Base-by-base conservation (phyloP, 176 grass and related monocot species). In the Alloteropsis semialata region DNA sequence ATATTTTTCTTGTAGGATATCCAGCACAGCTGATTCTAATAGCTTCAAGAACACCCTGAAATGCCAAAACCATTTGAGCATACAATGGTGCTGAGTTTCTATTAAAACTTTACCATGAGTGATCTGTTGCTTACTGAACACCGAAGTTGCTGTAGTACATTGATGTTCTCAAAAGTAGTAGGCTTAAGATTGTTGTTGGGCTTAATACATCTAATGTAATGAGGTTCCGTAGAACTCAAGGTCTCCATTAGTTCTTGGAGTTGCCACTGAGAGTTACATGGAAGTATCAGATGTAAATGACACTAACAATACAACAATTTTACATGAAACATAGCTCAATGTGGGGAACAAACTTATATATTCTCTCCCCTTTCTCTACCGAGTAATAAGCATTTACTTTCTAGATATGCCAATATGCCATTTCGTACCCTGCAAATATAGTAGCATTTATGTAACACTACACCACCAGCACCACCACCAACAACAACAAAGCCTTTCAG, bases 1-100 rank as follows among this genome's bases (percentile, higher is more conserved):
- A 97, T 49, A 91, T 86, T 78, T 93, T 97, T 81, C 92, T 84
- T 81, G 95, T 97, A 75, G 95, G 95, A 88, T 94, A 97, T 88
- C 95, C 95, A 87, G 88, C 92, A 91, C 95, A 97, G 56, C 95
- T 97, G 73, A 97, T 97, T 80, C 92, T 90, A 74, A 97, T 97
- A 80, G 95, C 92, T 92, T 97, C 95, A 85, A 97, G 92, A 81
- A 97, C 95, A 92, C 95, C 95, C 95, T 97, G 75, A 62, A 89
- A 81, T 76, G 17, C 63, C 33, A n/a, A 9, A 65, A 46, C 18
- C 17, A 48, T 84, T 72, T 83, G 44, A 81, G 29, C 58, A 78
- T 72, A 73, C 46, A 46, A 51, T 28, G 16, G 11, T 36, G 70
- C 15, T 72, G 17, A 45, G 2, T 7, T 70, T 75, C 14, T 82